Evolutionary conservation across 805 yeast species (phyloP).

Genomic region (Diddensiella caesifluorescens): DNA sequence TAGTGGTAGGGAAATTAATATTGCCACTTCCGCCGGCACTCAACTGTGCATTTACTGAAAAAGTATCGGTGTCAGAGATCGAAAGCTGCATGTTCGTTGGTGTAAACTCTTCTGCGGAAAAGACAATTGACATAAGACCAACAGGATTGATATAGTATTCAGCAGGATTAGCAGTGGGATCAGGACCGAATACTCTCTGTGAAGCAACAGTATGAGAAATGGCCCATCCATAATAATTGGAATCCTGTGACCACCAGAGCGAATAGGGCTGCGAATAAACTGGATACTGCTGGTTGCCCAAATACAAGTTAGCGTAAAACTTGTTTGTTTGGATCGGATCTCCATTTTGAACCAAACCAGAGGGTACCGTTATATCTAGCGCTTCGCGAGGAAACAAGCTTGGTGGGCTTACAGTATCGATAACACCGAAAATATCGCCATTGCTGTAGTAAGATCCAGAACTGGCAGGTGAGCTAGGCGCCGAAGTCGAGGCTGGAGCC

Average conservation of each 20-base stretch:
- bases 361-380: constrained; percentile 43
- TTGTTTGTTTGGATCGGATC: constrained; percentile 63
- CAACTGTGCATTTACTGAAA: constrained; percentile 45
- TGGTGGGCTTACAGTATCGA: constrained; percentile 44
- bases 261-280: constrained; percentile 66
- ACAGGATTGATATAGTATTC: constrained; percentile 54
- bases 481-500: constrained; percentile 14
- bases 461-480: constrained; percentile 18
- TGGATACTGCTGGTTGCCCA: constrained; percentile 49
- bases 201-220: constrained; percentile 49
- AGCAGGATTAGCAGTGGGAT: constrained; percentile 37
- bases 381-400: constrained; percentile 42
- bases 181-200: constrained; percentile 43
- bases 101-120: constrained; percentile 49
- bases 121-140: constrained; percentile 48
- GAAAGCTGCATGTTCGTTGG: constrained; percentile 36
- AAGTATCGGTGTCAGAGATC: constrained; percentile 43
- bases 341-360: constrained; percentile 41
- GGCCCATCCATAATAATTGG: constrained; percentile 51
- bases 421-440: constrained; percentile 44
- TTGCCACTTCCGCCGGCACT: constrained; percentile 25
- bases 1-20: constrained; percentile 57
- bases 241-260: constrained; percentile 46
- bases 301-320: constrained; percentile 61
- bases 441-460: constrained; percentile 24